These are phyloP conservation scores for Solanum medicagineum DNA, from an alignment of 257 asterid species.

Conservation along the genomic window DNA sequence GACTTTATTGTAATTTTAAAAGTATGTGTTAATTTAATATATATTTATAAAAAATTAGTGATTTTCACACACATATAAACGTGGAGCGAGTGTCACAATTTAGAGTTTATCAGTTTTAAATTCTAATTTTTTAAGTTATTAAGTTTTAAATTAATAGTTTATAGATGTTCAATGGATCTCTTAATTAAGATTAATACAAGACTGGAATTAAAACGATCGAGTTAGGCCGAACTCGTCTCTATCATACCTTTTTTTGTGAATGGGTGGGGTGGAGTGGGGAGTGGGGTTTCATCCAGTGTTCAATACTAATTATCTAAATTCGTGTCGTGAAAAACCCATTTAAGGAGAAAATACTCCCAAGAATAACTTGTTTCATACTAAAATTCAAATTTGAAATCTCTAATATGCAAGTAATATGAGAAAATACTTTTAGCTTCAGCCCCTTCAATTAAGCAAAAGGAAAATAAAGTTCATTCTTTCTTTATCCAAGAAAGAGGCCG, in stretches of 20 bases:
- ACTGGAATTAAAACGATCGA: neutral
- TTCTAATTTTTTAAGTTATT: too few relatives aligned
- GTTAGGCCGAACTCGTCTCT: neutral
- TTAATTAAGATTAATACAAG: neutral
- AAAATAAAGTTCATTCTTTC: neutral
- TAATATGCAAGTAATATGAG: neutral
- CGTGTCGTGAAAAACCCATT: neutral
- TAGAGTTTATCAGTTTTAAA: too few relatives aligned
- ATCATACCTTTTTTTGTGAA: too few relatives aligned
- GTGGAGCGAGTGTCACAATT: too few relatives aligned
- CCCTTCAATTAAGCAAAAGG: neutral
- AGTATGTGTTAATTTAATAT: neutral
- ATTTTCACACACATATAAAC: neutral
- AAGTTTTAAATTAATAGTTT: too few relatives aligned
- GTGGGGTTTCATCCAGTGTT: neutral
- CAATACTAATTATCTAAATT: neutral
- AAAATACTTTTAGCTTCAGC: neutral
- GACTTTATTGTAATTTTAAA: neutral
- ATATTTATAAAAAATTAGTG: neutral
- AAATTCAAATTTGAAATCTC: neutral
- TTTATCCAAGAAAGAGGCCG: neutral
- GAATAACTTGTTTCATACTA: neutral
- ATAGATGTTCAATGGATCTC: neutral
- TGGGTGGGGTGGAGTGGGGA: too few relatives aligned
- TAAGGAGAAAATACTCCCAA: neutral